Percentiles rank a stretch among this genome's conserved stretches.
Evolutionary conservation across 169 alveolate species (phyloP).

Genomic region (Cardiosporidium cionae): DNA sequence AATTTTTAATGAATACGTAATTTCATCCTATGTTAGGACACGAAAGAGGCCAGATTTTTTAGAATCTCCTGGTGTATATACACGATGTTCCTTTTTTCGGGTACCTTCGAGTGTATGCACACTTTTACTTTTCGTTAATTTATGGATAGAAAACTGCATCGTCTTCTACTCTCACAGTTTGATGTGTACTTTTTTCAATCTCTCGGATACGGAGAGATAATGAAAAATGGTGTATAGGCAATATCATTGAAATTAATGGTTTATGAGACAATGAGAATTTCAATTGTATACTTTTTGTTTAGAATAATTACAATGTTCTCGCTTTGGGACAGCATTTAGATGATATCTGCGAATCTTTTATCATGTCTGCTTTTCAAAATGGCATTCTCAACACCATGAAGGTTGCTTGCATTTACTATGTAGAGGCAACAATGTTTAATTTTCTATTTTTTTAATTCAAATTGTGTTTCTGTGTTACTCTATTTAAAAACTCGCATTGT

Average conservation of each 20-base stretch:
- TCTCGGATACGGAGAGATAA: not conserved
- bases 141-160: not conserved
- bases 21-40: not conserved
- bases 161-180: not conserved
- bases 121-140: not conserved
- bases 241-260: too few species aligned
- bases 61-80: not conserved
- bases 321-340: slow-evolving; percentile 88
- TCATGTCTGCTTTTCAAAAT: slow-evolving; percentile 81
- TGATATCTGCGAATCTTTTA: slow-evolving; percentile 83
- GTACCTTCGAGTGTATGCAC: not conserved
- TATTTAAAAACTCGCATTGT: too few species aligned
- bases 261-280: not conserved
- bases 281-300: not conserved
- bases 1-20: not conserved
- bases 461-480: too few species aligned
- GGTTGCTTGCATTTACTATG: not conserved
- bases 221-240: too few species aligned
- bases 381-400: slow-evolving; percentile 78
- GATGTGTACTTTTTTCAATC: not conserved
- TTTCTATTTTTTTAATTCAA: not conserved
- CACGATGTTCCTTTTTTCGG: not conserved
- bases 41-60: not conserved
- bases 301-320: slow-evolving; percentile 74
- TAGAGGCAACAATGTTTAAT: not conserved